Percentiles rank a stretch among this genome's conserved stretches.
Conservation (phyloP, 768 basidiomycete species). For the Mrakia frigida region DNA sequence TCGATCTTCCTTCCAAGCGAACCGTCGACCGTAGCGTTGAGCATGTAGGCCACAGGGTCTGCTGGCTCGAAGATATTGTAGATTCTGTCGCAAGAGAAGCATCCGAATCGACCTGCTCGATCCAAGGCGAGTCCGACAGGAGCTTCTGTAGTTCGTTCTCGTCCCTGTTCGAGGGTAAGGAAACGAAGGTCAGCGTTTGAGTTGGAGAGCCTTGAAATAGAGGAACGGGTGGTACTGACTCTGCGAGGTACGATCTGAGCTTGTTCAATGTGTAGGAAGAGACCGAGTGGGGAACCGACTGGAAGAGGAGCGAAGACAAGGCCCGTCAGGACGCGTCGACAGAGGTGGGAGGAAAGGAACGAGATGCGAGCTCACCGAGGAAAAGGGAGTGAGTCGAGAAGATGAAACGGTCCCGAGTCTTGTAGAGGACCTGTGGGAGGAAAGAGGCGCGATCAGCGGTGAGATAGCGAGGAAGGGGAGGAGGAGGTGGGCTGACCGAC, state of each 20-base stretch:
- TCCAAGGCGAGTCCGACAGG: constrained; percentile 50
- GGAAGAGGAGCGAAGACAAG: constrained; percentile 47
- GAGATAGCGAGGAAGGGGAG: background rate
- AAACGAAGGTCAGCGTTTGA: background rate
- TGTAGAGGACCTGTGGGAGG: constrained; percentile 44
- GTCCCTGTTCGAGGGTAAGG: constrained; percentile 3
- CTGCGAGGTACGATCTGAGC: constrained; percentile 49
- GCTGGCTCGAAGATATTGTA: constrained; percentile 48
- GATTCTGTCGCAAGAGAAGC: constrained; percentile 45
- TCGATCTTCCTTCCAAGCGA: constrained; percentile 37
- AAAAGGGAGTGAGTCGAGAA: constrained; percentile 15
- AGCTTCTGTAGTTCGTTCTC: constrained; percentile 36
- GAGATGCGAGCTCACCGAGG: background rate
- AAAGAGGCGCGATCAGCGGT: background rate
- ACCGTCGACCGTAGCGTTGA: constrained; percentile 49
- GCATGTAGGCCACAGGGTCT: constrained; percentile 47
- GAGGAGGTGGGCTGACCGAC: background rate
- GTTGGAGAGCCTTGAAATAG: background rate
- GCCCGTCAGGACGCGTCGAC: constrained; percentile 18
- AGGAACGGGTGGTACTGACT: constrained; percentile 20
- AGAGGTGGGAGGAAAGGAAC: background rate
- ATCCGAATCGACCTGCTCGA: constrained; percentile 48
- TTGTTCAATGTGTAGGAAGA: constrained; percentile 49
- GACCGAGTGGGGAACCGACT: constrained; percentile 47
- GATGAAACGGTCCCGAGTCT: constrained; percentile 36